Evolutionary conservation across 108 stramenopile genomes (phyloP).

Genomic region (Parmales sp.): DNA sequence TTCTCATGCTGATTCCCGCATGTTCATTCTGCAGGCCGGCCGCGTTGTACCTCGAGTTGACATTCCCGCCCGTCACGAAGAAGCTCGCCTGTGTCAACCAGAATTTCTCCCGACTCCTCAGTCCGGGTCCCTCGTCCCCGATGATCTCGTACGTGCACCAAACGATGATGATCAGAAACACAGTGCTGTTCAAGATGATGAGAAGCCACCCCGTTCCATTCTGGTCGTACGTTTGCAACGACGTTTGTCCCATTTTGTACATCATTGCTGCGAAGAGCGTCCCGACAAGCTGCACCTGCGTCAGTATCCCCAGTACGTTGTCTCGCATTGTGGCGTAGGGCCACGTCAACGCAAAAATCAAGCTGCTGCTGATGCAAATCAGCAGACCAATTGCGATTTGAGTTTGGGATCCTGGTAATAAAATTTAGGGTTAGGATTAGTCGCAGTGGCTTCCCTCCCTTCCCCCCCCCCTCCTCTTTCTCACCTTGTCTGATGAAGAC

Average conservation of each 20-base stretch:
- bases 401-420: too few species aligned
- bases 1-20: background rate
- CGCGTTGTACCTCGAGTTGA: background rate
- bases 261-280: background rate
- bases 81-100: background rate
- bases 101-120: background rate
- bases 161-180: background rate
- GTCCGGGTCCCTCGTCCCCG: background rate
- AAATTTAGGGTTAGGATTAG: too few species aligned
- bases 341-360: background rate
- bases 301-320: background rate
- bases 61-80: background rate
- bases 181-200: background rate
- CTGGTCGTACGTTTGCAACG: constrained; percentile 1
- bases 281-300: background rate
- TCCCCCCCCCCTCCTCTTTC: too few species aligned
- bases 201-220: background rate
- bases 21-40: background rate
- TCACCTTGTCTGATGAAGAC: constrained; percentile 12
- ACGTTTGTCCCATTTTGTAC: constrained; percentile 1
- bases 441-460: too few species aligned
- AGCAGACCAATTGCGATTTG: background rate
- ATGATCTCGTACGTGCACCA: background rate
- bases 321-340: constrained; percentile 5
- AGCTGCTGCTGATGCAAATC: background rate